These are phyloP conservation scores for Chamaecyparis obtusa DNA, from an alignment of 75 land plant species.

Conservation along the genomic window DNA sequence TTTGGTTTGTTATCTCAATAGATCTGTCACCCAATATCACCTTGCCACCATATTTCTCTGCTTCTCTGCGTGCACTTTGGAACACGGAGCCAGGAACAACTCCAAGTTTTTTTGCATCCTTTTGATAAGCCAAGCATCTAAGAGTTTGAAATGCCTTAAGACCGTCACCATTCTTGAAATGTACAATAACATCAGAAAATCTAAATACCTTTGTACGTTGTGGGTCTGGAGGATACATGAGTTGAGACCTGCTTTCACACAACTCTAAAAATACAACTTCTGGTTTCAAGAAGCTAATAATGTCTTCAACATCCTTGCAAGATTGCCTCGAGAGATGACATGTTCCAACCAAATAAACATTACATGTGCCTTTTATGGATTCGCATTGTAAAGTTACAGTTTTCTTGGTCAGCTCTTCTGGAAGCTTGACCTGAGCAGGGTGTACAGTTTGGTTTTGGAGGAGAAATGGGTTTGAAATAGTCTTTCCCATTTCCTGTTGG, in stretches of 20 bases:
- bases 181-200: neutral
- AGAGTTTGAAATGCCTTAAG: neutral
- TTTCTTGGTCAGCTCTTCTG: no score
- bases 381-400: neutral
- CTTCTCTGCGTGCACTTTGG: neutral
- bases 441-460: no score
- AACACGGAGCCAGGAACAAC: neutral
- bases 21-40: neutral
- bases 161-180: no score
- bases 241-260: neutral
- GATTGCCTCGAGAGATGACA: neutral
- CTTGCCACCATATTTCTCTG: neutral
- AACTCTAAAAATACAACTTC: neutral
- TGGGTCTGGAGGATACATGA: neutral
- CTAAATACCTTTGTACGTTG: neutral
- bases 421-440: no score
- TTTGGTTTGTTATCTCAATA: constrained; percentile 1
- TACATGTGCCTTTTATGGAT: neutral
- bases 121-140: neutral
- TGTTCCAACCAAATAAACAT: neutral
- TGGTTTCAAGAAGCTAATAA: neutral
- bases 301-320: neutral
- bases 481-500: no score
- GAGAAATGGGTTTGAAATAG: no score
- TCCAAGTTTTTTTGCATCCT: neutral